These are phyloP conservation scores for Daldinia eschscholtzii DNA, from an alignment of 2,329 filamentous ascomycete genomes.

Conservation along the genomic window DNA sequence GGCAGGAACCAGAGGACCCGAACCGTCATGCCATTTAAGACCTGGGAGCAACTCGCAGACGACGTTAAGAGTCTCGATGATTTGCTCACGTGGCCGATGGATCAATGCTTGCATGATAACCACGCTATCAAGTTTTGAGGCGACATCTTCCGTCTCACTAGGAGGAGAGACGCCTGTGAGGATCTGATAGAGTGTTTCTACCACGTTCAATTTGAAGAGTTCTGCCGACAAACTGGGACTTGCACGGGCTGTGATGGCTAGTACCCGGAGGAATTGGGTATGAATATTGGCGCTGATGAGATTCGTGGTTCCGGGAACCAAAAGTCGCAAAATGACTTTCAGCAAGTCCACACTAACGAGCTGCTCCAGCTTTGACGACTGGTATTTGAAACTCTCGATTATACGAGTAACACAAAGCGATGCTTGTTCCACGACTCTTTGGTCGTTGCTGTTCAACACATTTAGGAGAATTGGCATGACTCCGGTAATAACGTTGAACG, in stretches of 20 bases:
- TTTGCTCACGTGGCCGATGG: slow-evolving; percentile 93
- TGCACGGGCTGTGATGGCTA: slow-evolving; percentile 89
- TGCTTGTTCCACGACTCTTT: slow-evolving; percentile 96
- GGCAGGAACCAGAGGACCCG: slow-evolving; percentile 49
- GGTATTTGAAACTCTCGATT: slow-evolving; percentile 95
- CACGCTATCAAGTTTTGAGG: slow-evolving; percentile 91
- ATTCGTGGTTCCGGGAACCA: slow-evolving; percentile 95
- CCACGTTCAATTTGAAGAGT: slow-evolving; percentile 94
- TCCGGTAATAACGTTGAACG: slow-evolving; percentile 89
- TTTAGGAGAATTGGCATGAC: slow-evolving; percentile 96
- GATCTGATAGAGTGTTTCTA: slow-evolving; percentile 97
- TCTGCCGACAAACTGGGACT: slow-evolving; percentile 90
- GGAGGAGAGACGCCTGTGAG: slow-evolving; percentile 95
- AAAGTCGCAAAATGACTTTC: slow-evolving; percentile 83
- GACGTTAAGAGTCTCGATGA: slow-evolving; percentile 96
- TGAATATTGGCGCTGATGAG: slow-evolving; percentile 94
- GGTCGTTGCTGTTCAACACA: slow-evolving; percentile 91
- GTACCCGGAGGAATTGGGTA: slow-evolving; percentile 92
- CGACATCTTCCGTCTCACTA: slow-evolving; percentile 79
- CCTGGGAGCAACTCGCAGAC: slow-evolving; percentile 93
- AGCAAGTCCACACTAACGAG: slow-evolving; percentile 90
- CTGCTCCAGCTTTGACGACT: slow-evolving; percentile 89
- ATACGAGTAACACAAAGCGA: slow-evolving; percentile 96
- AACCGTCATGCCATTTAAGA: slow-evolving; percentile 69
- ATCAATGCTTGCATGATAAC: slow-evolving; percentile 99